Percentiles rank a stretch among this genome's conserved stretches.
Evolutionary conservation across 768 basidiomycete genomes (phyloP).

Genomic region (Antrodiella citrinella): DNA sequence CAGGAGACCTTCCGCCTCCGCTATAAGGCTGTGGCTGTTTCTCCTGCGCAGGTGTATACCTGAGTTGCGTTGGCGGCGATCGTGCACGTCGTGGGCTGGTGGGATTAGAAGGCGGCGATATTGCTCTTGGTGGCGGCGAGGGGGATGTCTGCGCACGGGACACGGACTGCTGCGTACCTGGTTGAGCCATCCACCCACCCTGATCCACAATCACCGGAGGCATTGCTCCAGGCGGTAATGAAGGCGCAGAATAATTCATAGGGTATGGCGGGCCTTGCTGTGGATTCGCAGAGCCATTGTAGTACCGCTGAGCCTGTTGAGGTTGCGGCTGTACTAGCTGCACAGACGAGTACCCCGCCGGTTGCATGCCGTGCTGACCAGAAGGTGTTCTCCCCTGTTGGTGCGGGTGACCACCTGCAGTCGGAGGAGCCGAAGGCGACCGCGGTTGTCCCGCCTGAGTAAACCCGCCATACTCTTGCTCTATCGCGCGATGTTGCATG

Average conservation of each 20-base stretch:
- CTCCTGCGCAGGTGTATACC: constrained; percentile 27
- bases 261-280: constrained; percentile 20
- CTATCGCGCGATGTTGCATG: constrained; percentile 89
- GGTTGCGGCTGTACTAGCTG: constrained; percentile 25
- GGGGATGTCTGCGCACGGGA: constrained; percentile 23
- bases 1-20: constrained; percentile 32
- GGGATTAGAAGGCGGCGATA: constrained; percentile 20
- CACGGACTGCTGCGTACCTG: constrained; percentile 14
- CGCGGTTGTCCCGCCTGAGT: constrained; percentile 12
- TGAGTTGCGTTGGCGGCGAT: constrained; percentile 44
- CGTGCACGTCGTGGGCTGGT: constrained; percentile 35
- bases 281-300: constrained; percentile 32
- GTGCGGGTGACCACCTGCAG: constrained; percentile 7
- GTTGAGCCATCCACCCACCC: constrained; percentile 25
- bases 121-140: constrained; percentile 26
- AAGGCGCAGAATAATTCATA: constrained; percentile 23
- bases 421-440: constrained; percentile 19
- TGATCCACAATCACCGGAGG: constrained; percentile 35
- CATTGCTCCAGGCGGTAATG: constrained; percentile 58
- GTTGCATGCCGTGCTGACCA: constrained; percentile 1
- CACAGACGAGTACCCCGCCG: constrained; percentile 10
- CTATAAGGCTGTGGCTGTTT: constrained; percentile 16
- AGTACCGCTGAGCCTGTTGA: constrained; percentile 20
- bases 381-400: neutral
- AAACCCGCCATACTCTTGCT: constrained; percentile 62